Conservation (phyloP, 1,284 basidiomycete genomes). For the Irpex sp. region DNA sequence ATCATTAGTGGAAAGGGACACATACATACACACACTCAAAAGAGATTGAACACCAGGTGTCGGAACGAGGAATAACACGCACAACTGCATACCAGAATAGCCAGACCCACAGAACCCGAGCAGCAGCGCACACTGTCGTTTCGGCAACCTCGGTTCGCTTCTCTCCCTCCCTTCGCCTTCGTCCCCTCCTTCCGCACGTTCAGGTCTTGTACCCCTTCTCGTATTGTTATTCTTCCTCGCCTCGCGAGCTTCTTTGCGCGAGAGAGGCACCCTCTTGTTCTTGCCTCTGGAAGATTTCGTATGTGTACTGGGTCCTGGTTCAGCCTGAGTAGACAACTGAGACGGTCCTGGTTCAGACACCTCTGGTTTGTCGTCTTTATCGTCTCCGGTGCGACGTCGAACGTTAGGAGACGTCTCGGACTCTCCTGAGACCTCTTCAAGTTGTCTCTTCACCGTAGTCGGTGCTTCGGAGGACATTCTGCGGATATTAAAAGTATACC, state of each 20-base stretch:
- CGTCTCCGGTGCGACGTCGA: not conserved
- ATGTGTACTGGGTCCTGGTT: not conserved
- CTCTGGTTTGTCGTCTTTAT: not conserved
- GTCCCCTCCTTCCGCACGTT: conserved; percentile 4
- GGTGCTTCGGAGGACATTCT: not conserved
- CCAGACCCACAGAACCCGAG: conserved; percentile 80
- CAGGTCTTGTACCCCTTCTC: conserved; percentile 29
- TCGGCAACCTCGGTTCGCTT: conserved; percentile 57
- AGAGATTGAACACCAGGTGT: too few species aligned
- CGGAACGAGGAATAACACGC: conserved; percentile 29
- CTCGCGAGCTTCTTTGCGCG: conserved; percentile 15
- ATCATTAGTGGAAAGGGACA: not conserved
- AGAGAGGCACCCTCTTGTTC: conserved; percentile 10
- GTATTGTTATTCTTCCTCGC: conserved; percentile 25
- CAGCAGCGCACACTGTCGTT: conserved; percentile 69
- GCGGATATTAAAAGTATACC: not conserved
- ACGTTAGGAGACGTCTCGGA: not conserved
- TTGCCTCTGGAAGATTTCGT: conserved; percentile 10
- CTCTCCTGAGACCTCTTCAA: not conserved
- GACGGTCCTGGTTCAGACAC: not conserved
- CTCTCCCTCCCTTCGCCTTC: conserved; percentile 19
- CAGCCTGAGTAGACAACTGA: not conserved
- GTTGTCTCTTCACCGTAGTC: not conserved
- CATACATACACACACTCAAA: too few species aligned
- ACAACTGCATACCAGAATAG: conserved; percentile 97